phyloP scores from a whole-genome alignment of 2,329 filamentous ascomycete species.

The Neonectria coccinea region DNA sequence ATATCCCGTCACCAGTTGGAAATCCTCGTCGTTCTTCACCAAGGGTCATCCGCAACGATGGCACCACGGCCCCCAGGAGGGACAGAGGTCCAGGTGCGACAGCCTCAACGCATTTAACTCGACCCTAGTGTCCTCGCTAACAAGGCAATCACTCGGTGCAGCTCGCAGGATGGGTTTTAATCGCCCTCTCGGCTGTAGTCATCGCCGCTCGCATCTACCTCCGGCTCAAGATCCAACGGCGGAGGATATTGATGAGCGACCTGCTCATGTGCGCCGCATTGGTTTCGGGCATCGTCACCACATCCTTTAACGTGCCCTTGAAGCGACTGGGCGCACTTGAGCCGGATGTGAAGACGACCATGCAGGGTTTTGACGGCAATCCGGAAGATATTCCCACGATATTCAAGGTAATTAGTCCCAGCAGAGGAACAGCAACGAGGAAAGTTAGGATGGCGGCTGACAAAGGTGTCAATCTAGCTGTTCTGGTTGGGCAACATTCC shows the following conservation, averaged over 20 bases:
- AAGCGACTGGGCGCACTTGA: conserved; percentile 26
- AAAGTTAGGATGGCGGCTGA: neutral
- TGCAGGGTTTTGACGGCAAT: conserved; percentile 1
- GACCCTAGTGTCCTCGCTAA: neutral
- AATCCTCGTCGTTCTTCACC: neutral
- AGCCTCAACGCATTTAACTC: neutral
- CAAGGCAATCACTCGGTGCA: neutral
- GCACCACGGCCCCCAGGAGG: neutral
- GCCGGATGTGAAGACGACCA: neutral
- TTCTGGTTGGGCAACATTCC: conserved; percentile 30
- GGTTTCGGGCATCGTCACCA: conserved; percentile 6
- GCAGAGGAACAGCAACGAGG: neutral
- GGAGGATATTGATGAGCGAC: conserved; percentile 22
- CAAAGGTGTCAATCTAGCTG: neutral
- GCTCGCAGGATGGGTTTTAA: neutral
- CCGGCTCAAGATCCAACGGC: conserved; percentile 28
- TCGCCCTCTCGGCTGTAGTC: neutral
- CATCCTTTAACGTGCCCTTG: conserved; percentile 16
- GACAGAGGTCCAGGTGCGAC: neutral
- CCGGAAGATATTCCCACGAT: neutral
- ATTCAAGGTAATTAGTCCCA: neutral
- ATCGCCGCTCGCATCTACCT: conserved; percentile 34
- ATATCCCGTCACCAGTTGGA: neutral
- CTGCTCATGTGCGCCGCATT: conserved; percentile 26
- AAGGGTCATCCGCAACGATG: neutral